These are phyloP conservation scores for Fusarium vanettenii DNA, from an alignment of 2,329 filamentous ascomycete species.

Conservation along the genomic window DNA sequence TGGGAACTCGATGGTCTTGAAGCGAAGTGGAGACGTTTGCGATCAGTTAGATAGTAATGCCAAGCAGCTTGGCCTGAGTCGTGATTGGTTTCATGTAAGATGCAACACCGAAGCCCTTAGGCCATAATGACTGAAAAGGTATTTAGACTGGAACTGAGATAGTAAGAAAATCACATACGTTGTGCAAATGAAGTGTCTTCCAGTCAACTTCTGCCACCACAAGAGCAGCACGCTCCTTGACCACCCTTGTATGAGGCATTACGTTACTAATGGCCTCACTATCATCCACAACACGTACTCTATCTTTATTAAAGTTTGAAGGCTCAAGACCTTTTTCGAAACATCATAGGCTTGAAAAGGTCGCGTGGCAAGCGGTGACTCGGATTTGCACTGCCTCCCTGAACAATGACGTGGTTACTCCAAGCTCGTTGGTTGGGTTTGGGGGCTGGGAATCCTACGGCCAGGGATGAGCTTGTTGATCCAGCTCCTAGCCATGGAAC, in stretches of 20 bases:
- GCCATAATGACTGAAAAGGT: neutral
- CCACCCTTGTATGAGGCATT: neutral
- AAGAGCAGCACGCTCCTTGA: neutral
- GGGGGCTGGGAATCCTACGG: neutral
- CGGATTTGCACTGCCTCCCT: neutral
- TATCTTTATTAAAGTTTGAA: neutral
- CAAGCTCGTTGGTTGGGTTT: neutral
- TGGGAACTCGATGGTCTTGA: neutral
- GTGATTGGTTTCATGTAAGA: neutral
- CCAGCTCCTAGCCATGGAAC: neutral
- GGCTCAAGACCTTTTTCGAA: neutral
- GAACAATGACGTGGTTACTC: neutral
- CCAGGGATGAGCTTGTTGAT: neutral
- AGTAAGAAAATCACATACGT: neutral
- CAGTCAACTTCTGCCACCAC: neutral
- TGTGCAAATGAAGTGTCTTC: neutral
- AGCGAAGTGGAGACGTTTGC: neutral
- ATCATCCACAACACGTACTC: neutral
- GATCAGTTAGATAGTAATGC: neutral
- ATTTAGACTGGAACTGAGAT: neutral
- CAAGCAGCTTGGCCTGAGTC: neutral
- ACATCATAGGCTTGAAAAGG: neutral
- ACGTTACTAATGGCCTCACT: neutral
- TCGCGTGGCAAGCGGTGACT: neutral
- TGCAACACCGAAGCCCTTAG: neutral